Evolutionary conservation across 1,139 yeast genomes (phyloP), one percentile per base, ranked within the genome.

Genomic region (Candida tropicalis): DNA sequence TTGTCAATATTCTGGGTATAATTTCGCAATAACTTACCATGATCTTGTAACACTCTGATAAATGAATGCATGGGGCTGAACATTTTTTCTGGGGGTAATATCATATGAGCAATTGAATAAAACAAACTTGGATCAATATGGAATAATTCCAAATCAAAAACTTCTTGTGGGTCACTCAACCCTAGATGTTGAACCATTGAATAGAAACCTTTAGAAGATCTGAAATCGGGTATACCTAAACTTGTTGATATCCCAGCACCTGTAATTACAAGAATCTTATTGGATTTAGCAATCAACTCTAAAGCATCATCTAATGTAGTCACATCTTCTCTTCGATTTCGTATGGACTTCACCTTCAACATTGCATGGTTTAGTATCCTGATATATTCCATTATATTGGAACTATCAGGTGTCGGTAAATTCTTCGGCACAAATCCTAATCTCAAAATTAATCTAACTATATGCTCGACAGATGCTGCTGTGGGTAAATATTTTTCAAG

Each of bases 161-260:
- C 97, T 58, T 90, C 97, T 61, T 93, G 98, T 0, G 98, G 98
- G 57, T 93, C 98, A 43, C 79, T 79, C 29, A 91, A 68, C 0
- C 96, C 96, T 43, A 88, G 60, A 54, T 80, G 76, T 43, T 76
- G 74, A 49, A 93, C 78, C 57, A 79, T 79, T 2, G 89, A 75
- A 63, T 93, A 93, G 47, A 93, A 81, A 36, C 99, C 99, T 51
- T 86, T 75, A 8, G 90, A 82, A 0, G 97, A 90, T 58, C 99
- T 77, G 66, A 93, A 93, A 65, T 93, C 99, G 0, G 98, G 97
- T 44, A 91, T 91, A 1, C 97, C 98, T 46, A 91, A 68, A 28
- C 91, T 82, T 4, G 97, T 91, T 13, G 97, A 88, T 36, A 93
- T 90, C 15, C 99, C 99, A 0, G 99, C 99, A 4, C 99, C 99